Conservation (phyloP, 306 rosid genomes). For the Rosa multiflora region DNA sequence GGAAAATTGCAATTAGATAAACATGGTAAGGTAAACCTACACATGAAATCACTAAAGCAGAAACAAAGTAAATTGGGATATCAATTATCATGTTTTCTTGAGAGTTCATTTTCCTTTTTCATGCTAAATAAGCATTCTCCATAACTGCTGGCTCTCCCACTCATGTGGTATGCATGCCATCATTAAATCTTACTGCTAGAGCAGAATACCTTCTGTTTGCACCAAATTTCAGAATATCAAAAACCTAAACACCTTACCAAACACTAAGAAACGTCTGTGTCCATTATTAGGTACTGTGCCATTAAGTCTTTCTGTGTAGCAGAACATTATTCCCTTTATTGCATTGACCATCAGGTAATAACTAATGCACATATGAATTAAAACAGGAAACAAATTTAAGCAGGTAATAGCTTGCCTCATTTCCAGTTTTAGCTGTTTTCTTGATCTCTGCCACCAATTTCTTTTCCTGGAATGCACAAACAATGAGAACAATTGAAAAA, state of each 20-base stretch:
- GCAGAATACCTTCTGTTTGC: neutral
- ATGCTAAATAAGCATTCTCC: neutral
- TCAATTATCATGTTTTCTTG: neutral
- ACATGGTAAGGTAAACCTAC: neutral
- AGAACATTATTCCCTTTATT: neutral
- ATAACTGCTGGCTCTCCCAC: neutral
- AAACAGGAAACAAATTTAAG: neutral
- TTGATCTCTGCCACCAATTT: conserved; percentile 94
- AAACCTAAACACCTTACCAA: neutral
- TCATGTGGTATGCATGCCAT: neutral
- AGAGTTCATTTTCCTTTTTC: neutral
- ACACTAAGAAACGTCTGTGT: neutral
- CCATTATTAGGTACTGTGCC: neutral
- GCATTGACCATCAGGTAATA: neutral
- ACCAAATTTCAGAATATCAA: neutral
- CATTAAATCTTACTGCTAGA: neutral
- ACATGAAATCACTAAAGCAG: neutral
- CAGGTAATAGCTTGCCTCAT: conserved; percentile 55
- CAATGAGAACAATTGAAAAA: conserved; percentile 20
- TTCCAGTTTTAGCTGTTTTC: conserved; percentile 85
- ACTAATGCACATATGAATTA: neutral
- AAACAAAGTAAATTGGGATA: neutral
- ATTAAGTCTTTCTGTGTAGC: neutral
- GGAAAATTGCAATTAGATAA: neutral
- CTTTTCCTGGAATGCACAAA: conserved; percentile 60